Percentiles rank a stretch among this genome's conserved stretches.
phyloP scores from a whole-genome alignment of 2,329 filamentous ascomycete genomes.

The Trichoderma pleuroti region DNA sequence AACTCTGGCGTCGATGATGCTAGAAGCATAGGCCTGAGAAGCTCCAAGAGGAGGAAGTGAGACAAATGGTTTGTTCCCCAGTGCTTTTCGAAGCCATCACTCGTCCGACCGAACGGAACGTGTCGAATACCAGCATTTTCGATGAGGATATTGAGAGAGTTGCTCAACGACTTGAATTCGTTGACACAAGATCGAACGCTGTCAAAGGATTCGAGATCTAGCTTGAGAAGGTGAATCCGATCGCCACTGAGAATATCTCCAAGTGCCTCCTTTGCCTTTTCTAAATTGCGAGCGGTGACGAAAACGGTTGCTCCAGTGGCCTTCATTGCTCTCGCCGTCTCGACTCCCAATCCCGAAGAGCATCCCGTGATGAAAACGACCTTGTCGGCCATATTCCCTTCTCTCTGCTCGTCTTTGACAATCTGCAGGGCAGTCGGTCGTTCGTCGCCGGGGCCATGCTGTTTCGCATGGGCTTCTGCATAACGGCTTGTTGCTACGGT shows the following conservation, averaged over 20 bases:
- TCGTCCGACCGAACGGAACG: constrained; percentile 32
- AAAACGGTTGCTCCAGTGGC: constrained; percentile 33
- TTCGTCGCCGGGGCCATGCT: constrained; percentile 36
- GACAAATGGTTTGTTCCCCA: constrained; percentile 44
- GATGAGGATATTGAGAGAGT: constrained; percentile 35
- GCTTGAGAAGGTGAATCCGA: constrained; percentile 23
- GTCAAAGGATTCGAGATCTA: constrained; percentile 28
- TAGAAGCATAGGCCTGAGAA: constrained; percentile 38
- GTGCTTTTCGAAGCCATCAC: constrained; percentile 42
- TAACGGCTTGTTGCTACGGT: constrained; percentile 13
- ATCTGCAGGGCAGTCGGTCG: constrained; percentile 41
- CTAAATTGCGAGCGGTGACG: constrained; percentile 26
- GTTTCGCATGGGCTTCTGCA: constrained; percentile 34
- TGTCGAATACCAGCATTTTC: constrained; percentile 46
- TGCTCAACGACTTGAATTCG: constrained; percentile 22
- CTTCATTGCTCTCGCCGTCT: constrained; percentile 43
- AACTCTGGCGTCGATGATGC: constrained; percentile 26
- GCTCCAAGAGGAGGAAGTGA: constrained; percentile 42
- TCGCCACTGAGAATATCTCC: constrained; percentile 19
- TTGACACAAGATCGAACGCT: constrained; percentile 26
- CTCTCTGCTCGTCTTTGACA: constrained; percentile 34
- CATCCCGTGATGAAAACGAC: constrained; percentile 43
- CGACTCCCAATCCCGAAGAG: constrained; percentile 42
- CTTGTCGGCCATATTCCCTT: constrained; percentile 35
- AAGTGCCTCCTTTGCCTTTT: constrained; percentile 25